Conservation (phyloP, 805 yeast genomes). For the Maudiozyma saulgeensis region DNA sequence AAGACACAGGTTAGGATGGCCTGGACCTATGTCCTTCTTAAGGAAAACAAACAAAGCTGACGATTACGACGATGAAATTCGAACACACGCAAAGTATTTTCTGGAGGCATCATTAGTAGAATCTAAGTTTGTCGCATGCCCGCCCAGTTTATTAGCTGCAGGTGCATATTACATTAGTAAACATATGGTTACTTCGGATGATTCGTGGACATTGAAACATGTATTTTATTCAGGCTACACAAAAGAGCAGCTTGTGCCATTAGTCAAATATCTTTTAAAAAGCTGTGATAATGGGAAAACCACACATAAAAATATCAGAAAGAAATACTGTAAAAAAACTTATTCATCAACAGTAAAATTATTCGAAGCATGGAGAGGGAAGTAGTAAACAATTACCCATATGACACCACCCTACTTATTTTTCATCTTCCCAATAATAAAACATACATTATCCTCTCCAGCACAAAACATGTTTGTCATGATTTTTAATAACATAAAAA, state of each 20-base stretch:
- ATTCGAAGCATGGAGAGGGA: slow-evolving; percentile 5
- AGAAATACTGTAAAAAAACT: slow-evolving; percentile 74
- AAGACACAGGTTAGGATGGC: slow-evolving; percentile 91
- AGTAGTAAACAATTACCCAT: not conserved
- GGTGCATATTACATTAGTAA: slow-evolving; percentile 80
- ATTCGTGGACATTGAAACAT: slow-evolving; percentile 76
- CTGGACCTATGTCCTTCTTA: slow-evolving; percentile 93
- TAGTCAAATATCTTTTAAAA: slow-evolving; percentile 57
- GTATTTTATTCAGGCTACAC: slow-evolving; percentile 83
- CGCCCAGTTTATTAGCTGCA: slow-evolving; percentile 90
- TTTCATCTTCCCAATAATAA: too few species aligned
- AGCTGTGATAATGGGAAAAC: slow-evolving; percentile 46
- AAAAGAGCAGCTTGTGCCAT: slow-evolving; percentile 63
- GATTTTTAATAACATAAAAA: too few species aligned
- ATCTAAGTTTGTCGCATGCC: slow-evolving; percentile 70
- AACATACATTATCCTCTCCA: too few species aligned
- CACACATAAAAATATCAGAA: slow-evolving; percentile 68
- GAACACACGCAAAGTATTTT: slow-evolving; percentile 84
- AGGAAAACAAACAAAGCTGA: slow-evolving; percentile 93
- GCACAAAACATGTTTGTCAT: too few species aligned
- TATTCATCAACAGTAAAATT: slow-evolving; percentile 56
- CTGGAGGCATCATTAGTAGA: slow-evolving; percentile 86
- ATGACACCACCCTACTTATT: too few species aligned
- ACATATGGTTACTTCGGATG: slow-evolving; percentile 50
- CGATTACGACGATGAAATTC: slow-evolving; percentile 80